Evolutionary conservation across 345 rosid species (phyloP).

Genomic region (Arabidopsis suecica): DNA sequence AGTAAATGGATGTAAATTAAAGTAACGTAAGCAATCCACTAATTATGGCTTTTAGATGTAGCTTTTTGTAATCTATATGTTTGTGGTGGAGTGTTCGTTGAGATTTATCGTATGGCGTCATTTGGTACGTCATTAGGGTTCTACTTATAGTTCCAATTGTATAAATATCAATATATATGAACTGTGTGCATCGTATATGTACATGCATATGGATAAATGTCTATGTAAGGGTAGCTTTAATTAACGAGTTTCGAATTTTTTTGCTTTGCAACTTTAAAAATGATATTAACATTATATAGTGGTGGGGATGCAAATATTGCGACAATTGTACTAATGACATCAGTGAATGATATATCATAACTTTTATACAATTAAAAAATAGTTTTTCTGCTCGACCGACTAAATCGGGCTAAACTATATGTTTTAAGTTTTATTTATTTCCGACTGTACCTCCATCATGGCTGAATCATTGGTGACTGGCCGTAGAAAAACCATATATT

Average conservation of each 20-base stretch:
- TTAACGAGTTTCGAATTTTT: background rate
- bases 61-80: slow-evolving; percentile 20
- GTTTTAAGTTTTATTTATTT: background rate
- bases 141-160: background rate
- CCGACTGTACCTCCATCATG: background rate
- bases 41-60: slow-evolving; percentile 19
- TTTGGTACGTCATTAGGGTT: slow-evolving; percentile 35
- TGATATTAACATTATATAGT: background rate
- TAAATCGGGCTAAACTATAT: too few relatives aligned
- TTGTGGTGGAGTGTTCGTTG: slow-evolving; percentile 40
- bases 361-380: background rate
- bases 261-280: slow-evolving; percentile 24
- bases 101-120: slow-evolving; percentile 36
- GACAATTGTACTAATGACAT: background rate
- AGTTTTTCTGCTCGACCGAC: background rate
- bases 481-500: background rate
- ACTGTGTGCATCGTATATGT: background rate
- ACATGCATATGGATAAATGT: slow-evolving; percentile 5
- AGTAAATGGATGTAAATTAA: slow-evolving; percentile 28
- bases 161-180: background rate
- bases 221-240: slow-evolving; percentile 6
- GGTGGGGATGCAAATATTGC: background rate
- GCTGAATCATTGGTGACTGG: background rate
- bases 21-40: slow-evolving; percentile 24
- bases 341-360: background rate